Evolutionary conservation across 1,284 basidiomycete species (phyloP).

Genomic region (Austroboletus novae-zelandiae): DNA sequence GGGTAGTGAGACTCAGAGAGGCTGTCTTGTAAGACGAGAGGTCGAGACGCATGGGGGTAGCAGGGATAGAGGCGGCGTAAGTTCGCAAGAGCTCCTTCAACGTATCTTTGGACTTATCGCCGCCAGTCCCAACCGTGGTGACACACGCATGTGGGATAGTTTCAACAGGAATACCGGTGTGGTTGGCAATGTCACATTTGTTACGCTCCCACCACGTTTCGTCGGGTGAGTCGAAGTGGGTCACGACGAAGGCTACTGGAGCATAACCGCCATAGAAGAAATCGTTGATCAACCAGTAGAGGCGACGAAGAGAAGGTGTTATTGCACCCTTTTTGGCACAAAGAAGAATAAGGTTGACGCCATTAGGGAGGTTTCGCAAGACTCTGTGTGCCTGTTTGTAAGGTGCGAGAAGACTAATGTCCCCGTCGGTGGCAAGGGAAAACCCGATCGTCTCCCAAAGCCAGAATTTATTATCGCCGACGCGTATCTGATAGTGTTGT

Average conservation of each 20-base stretch:
- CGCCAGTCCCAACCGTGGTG: neutral
- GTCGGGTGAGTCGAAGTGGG: slow-evolving; percentile 23
- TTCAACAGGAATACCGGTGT: neutral
- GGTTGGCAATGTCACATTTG: neutral
- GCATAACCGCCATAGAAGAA: slow-evolving; percentile 12
- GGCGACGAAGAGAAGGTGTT: neutral
- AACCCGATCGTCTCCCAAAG: neutral
- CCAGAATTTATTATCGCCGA: neutral
- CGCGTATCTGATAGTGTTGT: neutral
- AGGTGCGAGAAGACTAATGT: neutral
- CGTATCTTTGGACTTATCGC: neutral
- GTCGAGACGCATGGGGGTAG: neutral
- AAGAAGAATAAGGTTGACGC: slow-evolving; percentile 6
- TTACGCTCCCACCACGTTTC: slow-evolving; percentile 9
- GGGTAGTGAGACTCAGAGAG: neutral
- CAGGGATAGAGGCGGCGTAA: neutral
- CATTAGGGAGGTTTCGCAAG: slow-evolving; percentile 3
- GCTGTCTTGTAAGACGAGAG: neutral
- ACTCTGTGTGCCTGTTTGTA: slow-evolving; percentile 11
- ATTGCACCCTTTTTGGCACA: slow-evolving; percentile 4
- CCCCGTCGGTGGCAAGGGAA: neutral
- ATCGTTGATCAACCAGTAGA: slow-evolving; percentile 6
- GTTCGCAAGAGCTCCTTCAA: neutral
- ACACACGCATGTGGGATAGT: neutral
- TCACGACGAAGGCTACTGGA: slow-evolving; percentile 31